Base-by-base conservation (phyloP, 352 stramenopile genomes). In the Pythium rhizo-oryzae region DNA sequence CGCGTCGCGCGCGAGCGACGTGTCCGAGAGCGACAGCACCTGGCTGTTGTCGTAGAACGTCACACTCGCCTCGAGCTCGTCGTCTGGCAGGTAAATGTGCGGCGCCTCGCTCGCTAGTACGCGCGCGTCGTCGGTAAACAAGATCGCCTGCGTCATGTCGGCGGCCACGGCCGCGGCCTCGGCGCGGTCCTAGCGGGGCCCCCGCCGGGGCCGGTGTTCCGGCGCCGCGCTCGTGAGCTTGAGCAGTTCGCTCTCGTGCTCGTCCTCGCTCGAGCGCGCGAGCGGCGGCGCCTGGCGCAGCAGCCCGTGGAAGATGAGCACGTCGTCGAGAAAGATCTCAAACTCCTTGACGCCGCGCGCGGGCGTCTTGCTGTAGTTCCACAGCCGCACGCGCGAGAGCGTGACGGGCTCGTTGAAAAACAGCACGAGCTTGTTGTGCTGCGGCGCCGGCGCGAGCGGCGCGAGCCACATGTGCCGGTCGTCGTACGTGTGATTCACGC, bases 311-410 rank as follows among this genome's bases (percentile, higher is more conserved):
- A 85, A 92, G 54, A 93, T 83, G 23, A 92, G 75, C 30, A 93
- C 76, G 62, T 96, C 90, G 75, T 97, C 90, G 35, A 97, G 57
- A 49, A 91, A 86, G 25, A 97, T 68, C 43, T 92, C 84, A 55
- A 96, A 92, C 64, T 96, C 87, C 9, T 75, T 74, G 0, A 91
- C 90, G 21, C 90, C 90, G 8, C 90, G 83, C 3, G 76, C 47
- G 1, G 89, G 84, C 9, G 90, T 95, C 72, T 94, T 95, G 74
- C 76, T 90, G 74, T 97, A 97, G 64, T 97, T 96, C 82, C 82
- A 95, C 18, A 96, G n/a, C 1, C 79, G 85, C 61, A 96, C 86
- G 52, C 83, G 84, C 21, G 87, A 94, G n/a, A 95, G 64, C 1
- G 82, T 82, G 16, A 94, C 72, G 0, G 85, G 85, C 28, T 87